Evolutionary conservation across 164 flowering plant species (phyloP).

Genomic region (Stephania cephalantha): DNA sequence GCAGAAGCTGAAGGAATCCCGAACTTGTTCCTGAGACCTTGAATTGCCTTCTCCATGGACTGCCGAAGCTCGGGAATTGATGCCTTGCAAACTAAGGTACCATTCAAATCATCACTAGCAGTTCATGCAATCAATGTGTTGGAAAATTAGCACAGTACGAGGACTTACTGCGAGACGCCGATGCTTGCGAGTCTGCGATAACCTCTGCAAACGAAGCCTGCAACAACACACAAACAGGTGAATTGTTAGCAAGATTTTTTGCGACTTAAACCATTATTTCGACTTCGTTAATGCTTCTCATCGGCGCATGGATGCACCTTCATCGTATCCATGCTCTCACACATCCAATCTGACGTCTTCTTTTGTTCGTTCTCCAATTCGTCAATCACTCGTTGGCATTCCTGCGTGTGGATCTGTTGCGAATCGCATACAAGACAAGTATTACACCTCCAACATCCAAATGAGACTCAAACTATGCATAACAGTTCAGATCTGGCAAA

Average conservation of each 20-base stretch:
- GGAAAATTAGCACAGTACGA: background rate
- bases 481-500: background rate
- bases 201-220: constrained; percentile 66
- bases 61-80: constrained; percentile 55
- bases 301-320: constrained; percentile 10
- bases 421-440: background rate
- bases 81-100: constrained; percentile 49
- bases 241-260: background rate
- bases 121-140: background rate
- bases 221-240: constrained; percentile 2
- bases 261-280: background rate
- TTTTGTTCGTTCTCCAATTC: constrained; percentile 66
- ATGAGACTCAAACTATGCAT: background rate
- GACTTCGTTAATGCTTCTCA: background rate
- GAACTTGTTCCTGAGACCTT: constrained; percentile 45
- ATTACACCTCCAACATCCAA: background rate
- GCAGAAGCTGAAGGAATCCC: constrained; percentile 35
- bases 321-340: constrained; percentile 41
- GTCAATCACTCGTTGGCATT: constrained; percentile 49
- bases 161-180: constrained; percentile 53
- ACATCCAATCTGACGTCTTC: constrained; percentile 53
- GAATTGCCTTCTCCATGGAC: constrained; percentile 53
- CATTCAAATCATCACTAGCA: no score
- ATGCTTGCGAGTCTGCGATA: constrained; percentile 51
- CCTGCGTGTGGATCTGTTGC: constrained; percentile 55